Conservation (phyloP, 371 early-diverging fungal species). For the Dipsacomyces acuminosporus region DNA sequence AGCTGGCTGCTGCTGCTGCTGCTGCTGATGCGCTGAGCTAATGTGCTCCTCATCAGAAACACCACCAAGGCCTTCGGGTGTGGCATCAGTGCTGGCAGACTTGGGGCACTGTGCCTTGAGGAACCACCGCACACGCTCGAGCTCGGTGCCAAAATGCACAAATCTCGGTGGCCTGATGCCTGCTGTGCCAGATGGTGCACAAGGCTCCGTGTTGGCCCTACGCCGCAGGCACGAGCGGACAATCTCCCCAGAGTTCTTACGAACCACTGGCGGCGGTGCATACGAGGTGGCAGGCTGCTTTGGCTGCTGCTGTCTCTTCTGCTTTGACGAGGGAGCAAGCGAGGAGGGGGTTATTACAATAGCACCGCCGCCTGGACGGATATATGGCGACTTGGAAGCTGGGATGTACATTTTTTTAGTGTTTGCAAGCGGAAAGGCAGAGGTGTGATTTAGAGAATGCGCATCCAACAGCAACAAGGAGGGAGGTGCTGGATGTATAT, state of each 20-base stretch:
- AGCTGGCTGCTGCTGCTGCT: conserved; percentile 18
- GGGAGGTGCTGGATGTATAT: too few relatives aligned
- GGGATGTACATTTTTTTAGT: conserved; percentile 37
- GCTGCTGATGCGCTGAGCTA: conserved; percentile 43
- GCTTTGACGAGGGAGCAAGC: background rate
- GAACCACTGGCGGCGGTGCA: conserved; percentile 24
- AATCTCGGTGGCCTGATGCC: conserved; percentile 49
- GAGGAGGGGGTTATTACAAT: background rate
- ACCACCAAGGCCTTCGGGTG: conserved; percentile 43
- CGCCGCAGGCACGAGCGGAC: conserved; percentile 38
- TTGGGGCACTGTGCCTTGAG: conserved; percentile 44
- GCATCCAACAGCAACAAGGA: too few relatives aligned
- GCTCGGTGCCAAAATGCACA: conserved; percentile 57
- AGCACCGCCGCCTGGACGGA: conserved; percentile 9
- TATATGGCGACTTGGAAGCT: conserved; percentile 13
- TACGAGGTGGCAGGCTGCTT: conserved; percentile 11
- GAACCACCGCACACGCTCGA: conserved; percentile 50
- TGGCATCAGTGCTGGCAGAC: conserved; percentile 30
- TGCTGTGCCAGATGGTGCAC: background rate
- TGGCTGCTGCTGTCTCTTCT: conserved; percentile 15
- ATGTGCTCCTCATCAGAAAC: conserved; percentile 31
- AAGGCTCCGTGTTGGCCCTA: conserved; percentile 9
- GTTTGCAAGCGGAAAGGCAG: too few relatives aligned
- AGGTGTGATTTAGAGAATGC: background rate
- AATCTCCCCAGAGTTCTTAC: conserved; percentile 44